Percentiles rank a stretch among this genome's conserved stretches.
These are phyloP conservation scores for Pseudomicrostroma phylloplanum DNA, from an alignment of 1,284 basidiomycete species.

Conservation along the genomic window DNA sequence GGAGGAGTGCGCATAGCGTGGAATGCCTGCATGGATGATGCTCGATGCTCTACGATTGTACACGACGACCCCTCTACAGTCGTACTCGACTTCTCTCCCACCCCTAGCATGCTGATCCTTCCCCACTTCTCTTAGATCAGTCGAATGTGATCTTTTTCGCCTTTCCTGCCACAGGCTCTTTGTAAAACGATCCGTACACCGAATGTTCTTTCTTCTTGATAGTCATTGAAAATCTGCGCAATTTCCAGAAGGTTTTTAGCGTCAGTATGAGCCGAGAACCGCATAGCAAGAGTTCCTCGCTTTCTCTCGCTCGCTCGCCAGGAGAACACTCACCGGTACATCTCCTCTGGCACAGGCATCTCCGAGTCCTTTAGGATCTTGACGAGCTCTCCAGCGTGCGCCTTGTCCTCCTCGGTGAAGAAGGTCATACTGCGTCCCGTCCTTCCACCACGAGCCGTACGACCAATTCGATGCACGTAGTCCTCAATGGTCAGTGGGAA, in stretches of 20 bases:
- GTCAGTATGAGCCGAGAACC: background rate
- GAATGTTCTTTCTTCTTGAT: conserved; percentile 92
- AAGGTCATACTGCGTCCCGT: conserved; percentile 90
- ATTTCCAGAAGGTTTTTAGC: too few relatives aligned
- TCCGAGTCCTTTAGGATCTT: conserved; percentile 83
- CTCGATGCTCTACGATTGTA: too few relatives aligned
- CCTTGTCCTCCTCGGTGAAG: conserved; percentile 62
- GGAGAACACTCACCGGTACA: conserved; percentile 56
- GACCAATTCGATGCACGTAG: conserved; percentile 94
- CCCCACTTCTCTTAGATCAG: background rate
- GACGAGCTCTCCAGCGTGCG: conserved; percentile 89
- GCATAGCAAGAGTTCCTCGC: background rate
- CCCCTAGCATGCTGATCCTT: too few relatives aligned
- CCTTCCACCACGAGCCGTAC: conserved; percentile 88
- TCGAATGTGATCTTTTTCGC: conserved; percentile 59
- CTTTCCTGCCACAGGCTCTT: conserved; percentile 60
- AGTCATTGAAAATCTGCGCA: conserved; percentile 44
- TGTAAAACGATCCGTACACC: conserved; percentile 54
- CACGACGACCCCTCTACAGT: too few relatives aligned
- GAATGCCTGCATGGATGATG: too few relatives aligned
- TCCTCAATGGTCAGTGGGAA: conserved; percentile 76
- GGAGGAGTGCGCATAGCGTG: too few relatives aligned
- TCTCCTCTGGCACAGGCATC: conserved; percentile 61
- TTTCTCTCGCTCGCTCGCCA: too few relatives aligned
- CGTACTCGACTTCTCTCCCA: too few relatives aligned